phyloP scores from a whole-genome alignment of 108 stramenopile genomes.

The Schizochytrium sp. region DNA sequence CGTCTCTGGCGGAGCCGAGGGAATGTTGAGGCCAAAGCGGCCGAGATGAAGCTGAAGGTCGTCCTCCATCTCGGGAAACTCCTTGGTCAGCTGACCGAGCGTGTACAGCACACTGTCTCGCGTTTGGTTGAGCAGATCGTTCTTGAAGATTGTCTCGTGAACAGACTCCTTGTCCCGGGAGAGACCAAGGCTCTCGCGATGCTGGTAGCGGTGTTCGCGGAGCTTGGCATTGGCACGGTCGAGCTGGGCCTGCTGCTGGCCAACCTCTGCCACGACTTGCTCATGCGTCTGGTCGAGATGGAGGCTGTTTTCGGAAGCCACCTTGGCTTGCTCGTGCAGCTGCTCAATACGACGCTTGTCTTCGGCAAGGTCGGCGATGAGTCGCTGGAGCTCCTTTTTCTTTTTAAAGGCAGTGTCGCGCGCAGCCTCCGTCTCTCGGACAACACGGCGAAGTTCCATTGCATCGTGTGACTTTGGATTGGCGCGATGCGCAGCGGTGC shows the following conservation, averaged over 20 bases:
- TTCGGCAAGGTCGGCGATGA: constrained; percentile 32
- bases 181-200: background rate
- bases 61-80: constrained; percentile 62
- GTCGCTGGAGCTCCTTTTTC: constrained; percentile 30
- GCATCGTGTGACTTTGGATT: constrained; percentile 41
- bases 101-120: constrained; percentile 50
- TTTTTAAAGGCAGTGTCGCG: constrained; percentile 27
- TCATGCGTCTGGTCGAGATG: constrained; percentile 20
- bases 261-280: constrained; percentile 14
- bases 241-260: constrained; percentile 15
- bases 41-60: constrained; percentile 22
- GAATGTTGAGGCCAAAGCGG: constrained; percentile 14
- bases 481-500: constrained; percentile 48
- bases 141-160: constrained; percentile 51
- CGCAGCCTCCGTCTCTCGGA: constrained; percentile 52
- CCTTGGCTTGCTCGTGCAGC: constrained; percentile 28
- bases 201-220: background rate
- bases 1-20: background rate
- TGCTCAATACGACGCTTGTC: constrained; percentile 31
- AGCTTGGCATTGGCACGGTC: background rate
- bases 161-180: constrained; percentile 22
- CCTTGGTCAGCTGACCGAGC: constrained; percentile 54
- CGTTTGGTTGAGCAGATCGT: constrained; percentile 45
- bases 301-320: background rate
- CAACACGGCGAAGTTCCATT: constrained; percentile 60